Evolutionary conservation across 352 stramenopile genomes (phyloP).

Genomic region (Globisporangium irregulare): DNA sequence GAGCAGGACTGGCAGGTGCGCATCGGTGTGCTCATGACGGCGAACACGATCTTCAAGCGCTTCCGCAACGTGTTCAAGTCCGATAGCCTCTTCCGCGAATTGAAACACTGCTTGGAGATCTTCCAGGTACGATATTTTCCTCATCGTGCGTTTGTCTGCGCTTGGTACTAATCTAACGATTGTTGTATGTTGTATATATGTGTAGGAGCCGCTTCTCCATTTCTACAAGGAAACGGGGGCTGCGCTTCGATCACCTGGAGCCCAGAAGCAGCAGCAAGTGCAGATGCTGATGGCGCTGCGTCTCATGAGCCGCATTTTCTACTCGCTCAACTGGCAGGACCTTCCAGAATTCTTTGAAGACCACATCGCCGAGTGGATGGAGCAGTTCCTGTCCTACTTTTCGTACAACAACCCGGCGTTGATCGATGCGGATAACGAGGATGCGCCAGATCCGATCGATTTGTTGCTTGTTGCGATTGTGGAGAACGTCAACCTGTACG

Average conservation of each 20-base stretch:
- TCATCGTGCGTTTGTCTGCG: not conserved
- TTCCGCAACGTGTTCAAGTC: slow-evolving; percentile 96
- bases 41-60: slow-evolving; percentile 98
- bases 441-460: slow-evolving; percentile 91
- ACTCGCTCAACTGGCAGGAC: slow-evolving; percentile 98
- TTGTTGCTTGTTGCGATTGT: slow-evolving; percentile 93
- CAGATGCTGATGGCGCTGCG: slow-evolving; percentile 85
- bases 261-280: slow-evolving; percentile 43
- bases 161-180: not conserved
- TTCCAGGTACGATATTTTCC: slow-evolving; percentile 73
- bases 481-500: slow-evolving; percentile 98
- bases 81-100: slow-evolving; percentile 93
- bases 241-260: slow-evolving; percentile 39
- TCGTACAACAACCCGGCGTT: slow-evolving; percentile 92
- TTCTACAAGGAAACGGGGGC: slow-evolving; percentile 75
- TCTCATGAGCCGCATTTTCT: slow-evolving; percentile 97
- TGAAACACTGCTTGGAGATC: slow-evolving; percentile 94
- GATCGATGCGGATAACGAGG: slow-evolving; percentile 91
- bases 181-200: not conserved
- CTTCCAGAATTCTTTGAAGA: slow-evolving; percentile 99
- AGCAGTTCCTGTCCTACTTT: slow-evolving; percentile 94
- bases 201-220: slow-evolving; percentile 58
- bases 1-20: slow-evolving; percentile 90
- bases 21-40: slow-evolving; percentile 96
- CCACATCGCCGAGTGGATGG: slow-evolving; percentile 97